Conservation (phyloP, 2,329 filamentous ascomycete genomes). For the Penicillium sp. region DNA sequence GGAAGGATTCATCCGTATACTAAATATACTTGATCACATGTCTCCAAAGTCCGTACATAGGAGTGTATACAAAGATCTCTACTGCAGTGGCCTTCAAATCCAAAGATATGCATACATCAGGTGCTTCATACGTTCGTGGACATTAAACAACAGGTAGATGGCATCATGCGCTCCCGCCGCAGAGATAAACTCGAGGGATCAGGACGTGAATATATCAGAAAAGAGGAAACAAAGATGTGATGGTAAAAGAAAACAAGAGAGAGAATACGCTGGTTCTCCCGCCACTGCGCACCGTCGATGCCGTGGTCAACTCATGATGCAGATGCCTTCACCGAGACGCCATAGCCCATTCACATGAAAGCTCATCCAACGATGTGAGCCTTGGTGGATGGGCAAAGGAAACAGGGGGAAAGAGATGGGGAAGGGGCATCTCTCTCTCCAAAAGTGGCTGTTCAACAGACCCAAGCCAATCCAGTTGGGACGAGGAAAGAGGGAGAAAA, state of each 20-base stretch:
- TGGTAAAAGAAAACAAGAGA: slow-evolving; percentile 1
- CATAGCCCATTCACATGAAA: slow-evolving; percentile 8
- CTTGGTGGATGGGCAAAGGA: slow-evolving; percentile 8
- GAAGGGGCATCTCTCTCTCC: slow-evolving; percentile 14
- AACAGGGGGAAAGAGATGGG: slow-evolving; percentile 10
- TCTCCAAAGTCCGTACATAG: no score
- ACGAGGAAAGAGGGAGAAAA: slow-evolving; percentile 14
- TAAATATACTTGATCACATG: no score
- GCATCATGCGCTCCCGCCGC: slow-evolving; percentile 19
- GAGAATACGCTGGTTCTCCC: slow-evolving; percentile 5
- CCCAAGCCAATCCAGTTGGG: slow-evolving; percentile 31
- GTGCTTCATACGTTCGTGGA: slow-evolving; percentile 30
- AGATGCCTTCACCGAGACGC: slow-evolving; percentile 9
- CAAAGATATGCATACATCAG: slow-evolving; percentile 35
- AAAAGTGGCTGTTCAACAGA: slow-evolving; percentile 20
- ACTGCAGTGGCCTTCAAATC: slow-evolving; percentile 15
- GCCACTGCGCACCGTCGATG: slow-evolving; percentile 14
- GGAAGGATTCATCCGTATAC: no score
- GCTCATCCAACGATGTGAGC: background rate
- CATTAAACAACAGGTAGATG: slow-evolving; percentile 20
- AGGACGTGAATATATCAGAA: slow-evolving; percentile 9
- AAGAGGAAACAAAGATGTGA: background rate
- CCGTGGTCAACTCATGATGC: slow-evolving; percentile 17
- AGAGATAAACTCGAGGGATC: slow-evolving; percentile 12
- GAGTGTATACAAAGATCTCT: no score